Base-by-base conservation (phyloP, 129 eudicot genomes). In the Gnaphalium uliginosum region DNA sequence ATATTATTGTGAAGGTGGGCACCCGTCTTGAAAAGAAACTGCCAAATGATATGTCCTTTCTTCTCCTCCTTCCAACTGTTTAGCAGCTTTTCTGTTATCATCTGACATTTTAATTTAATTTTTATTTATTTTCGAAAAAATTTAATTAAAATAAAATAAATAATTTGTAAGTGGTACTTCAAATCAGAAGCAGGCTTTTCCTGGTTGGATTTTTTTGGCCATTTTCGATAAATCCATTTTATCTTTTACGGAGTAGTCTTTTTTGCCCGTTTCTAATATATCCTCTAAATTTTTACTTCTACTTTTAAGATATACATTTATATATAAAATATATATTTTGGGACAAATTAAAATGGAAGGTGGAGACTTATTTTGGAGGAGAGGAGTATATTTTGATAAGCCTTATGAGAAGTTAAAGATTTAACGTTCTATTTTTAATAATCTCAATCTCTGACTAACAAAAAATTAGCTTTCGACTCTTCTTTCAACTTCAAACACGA, bases 31-130 rank as follows among this genome's bases (percentile, higher is more conserved):
- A 67, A 74, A 69, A 79, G 82, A 75, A 85, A 85, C 84, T 61
- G 86, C 78, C 86, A 85, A 82, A 82, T 41, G 59, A 67, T 79
- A 60, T 81, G 83, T 61, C 75, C 78, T 71, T 78, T 75, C 81
- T 82, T 78, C 78, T 76, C 84, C 84, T 78, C 79, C 80, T 77
- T 77, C 74, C 82, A 81, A 81, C 86, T 74, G 86, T 79, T 75
- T 72, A 41, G 82, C 86, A 85, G 89, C 89, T 82, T 85, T 85
- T 82, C 86, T 75, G 89, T 85, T 82, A 82, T 75, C 80, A 71
- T 59, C 83, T 82, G 86, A 82, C 89, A 81, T 68, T 66, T 58
- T 50, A 51, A 83, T 50, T 66, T 78, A 56, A 48, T 54, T 9
- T 46, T 46, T 46, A 8, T 37, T 8, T 37, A 8, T 2, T 0